These are phyloP conservation scores for Morella rubra DNA, from an alignment of 306 rosid species.

Conservation along the genomic window DNA sequence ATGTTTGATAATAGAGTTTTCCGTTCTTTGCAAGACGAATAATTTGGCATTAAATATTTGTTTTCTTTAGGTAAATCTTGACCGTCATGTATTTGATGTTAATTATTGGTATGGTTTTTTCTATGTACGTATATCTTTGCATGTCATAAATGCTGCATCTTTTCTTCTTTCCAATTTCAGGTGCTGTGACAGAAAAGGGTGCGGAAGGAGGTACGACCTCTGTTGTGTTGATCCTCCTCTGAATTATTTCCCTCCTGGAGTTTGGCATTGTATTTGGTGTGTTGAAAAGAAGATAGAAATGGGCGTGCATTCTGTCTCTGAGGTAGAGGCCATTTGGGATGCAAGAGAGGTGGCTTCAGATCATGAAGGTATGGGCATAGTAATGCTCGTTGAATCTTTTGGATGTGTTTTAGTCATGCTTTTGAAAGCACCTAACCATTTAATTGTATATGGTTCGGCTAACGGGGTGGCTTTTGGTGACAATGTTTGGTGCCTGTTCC, in stretches of 20 bases:
- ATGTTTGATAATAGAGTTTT: too few relatives aligned
- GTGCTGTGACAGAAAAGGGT: slow-evolving; percentile 39
- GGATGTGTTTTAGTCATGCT: slow-evolving; percentile 7
- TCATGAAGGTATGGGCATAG: slow-evolving; percentile 21
- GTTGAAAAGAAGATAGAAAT: slow-evolving; percentile 29
- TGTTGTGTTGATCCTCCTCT: slow-evolving; percentile 44
- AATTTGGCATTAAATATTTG: too few relatives aligned
- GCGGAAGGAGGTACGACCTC: slow-evolving; percentile 38
- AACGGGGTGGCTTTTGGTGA: neutral
- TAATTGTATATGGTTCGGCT: neutral
- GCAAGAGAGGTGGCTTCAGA: slow-evolving; percentile 29
- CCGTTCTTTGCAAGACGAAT: too few relatives aligned
- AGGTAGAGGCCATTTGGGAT: slow-evolving; percentile 33
- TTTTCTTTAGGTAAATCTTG: too few relatives aligned
- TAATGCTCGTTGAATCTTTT: neutral
- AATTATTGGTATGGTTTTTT: neutral
- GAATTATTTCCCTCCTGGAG: slow-evolving; percentile 30
- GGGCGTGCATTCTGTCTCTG: slow-evolving; percentile 41
- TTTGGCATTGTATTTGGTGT: slow-evolving; percentile 41
- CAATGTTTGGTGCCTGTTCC: slow-evolving; percentile 23
- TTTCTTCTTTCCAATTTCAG: slow-evolving; percentile 28
- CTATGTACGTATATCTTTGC: neutral
- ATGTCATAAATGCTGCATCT: neutral
- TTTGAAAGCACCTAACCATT: neutral
- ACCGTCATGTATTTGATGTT: neutral